A percentile compares a stretch with the other conserved stretches of the same genome.
These are phyloP conservation scores for Talaromyces sp. DNA, from an alignment of 2,329 filamentous ascomycete genomes.

Conservation along the genomic window DNA sequence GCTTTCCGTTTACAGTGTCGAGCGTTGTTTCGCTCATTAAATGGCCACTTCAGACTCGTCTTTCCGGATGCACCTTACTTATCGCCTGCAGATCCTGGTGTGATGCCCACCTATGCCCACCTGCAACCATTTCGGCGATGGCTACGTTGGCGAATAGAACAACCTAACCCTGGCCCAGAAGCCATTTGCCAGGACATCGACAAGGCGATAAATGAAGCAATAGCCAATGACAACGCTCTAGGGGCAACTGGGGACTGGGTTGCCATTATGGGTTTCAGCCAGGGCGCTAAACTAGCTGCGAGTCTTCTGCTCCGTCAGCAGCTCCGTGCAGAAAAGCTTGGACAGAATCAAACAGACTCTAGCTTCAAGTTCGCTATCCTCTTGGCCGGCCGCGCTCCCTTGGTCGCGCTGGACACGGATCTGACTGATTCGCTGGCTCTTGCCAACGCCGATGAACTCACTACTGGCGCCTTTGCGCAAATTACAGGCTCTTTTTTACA, in stretches of 20 bases:
- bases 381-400: slow-evolving; percentile 57
- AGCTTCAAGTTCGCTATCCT: slow-evolving; percentile 58
- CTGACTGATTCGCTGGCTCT: slow-evolving; percentile 8
- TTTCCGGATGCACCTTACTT: slow-evolving; percentile 67
- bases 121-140: slow-evolving; percentile 61
- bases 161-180: slow-evolving; percentile 23
- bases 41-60: slow-evolving; percentile 60
- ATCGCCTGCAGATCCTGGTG: slow-evolving; percentile 57
- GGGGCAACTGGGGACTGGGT: slow-evolving; percentile 56
- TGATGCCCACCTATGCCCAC: slow-evolving; percentile 60
- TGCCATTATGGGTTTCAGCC: slow-evolving; percentile 60
- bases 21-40: slow-evolving; percentile 47
- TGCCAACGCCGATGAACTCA: slow-evolving; percentile 11
- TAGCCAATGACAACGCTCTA: slow-evolving; percentile 47
- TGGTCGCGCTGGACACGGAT: slow-evolving; percentile 40
- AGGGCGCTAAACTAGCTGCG: slow-evolving; percentile 59
- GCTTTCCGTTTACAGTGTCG: slow-evolving; percentile 67
- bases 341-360: slow-evolving; percentile 23
- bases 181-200: slow-evolving; percentile 39
- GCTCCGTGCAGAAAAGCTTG: slow-evolving; percentile 28
- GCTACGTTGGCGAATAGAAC: slow-evolving; percentile 58
- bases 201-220: slow-evolving; percentile 23
- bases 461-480: slow-evolving; percentile 7
- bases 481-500: slow-evolving; percentile 5
- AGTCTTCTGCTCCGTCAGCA: slow-evolving; percentile 61